Percentiles rank a stretch among this genome's conserved stretches.
phyloP scores from a whole-genome alignment of 768 basidiomycete genomes.

The Omphalotus guepiniiformis region DNA sequence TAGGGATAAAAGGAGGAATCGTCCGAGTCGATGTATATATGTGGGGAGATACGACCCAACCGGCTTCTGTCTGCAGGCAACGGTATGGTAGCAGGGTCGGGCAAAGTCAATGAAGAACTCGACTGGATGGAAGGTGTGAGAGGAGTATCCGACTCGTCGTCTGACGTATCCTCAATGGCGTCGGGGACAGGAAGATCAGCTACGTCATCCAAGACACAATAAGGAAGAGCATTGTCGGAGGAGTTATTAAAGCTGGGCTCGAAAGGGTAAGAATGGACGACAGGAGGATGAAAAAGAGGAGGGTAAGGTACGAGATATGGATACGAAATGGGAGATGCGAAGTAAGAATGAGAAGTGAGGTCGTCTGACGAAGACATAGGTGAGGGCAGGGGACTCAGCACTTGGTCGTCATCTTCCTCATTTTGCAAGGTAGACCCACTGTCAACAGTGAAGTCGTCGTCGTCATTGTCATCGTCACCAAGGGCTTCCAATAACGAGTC shows the following conservation, averaged over 20 bases:
- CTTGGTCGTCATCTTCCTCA: conserved; percentile 63
- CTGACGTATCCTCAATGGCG: conserved; percentile 79
- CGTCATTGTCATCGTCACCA: conserved; percentile 67
- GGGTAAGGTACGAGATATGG: conserved; percentile 67
- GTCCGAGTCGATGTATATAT: conserved; percentile 60
- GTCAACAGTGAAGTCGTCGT: conserved; percentile 48
- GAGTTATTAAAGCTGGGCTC: conserved; percentile 38
- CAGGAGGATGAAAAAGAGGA: conserved; percentile 53
- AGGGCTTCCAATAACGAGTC: conserved; percentile 76
- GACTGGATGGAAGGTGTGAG: conserved; percentile 62
- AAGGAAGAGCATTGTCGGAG: conserved; percentile 58
- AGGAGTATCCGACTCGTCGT: conserved; percentile 76
- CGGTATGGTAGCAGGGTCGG: conserved; percentile 47
- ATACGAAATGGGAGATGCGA: conserved; percentile 41
- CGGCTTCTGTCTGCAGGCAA: conserved; percentile 48
- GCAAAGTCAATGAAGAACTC: conserved; percentile 47
- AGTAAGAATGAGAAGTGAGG: conserved; percentile 50
- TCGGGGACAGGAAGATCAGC: conserved; percentile 73
- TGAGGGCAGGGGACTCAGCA: conserved; percentile 59
- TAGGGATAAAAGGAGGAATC: conserved; percentile 60
- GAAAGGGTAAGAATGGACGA: conserved; percentile 43
- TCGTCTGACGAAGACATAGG: conserved; percentile 80
- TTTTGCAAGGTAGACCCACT: conserved; percentile 41
- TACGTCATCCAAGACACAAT: conserved; percentile 51
- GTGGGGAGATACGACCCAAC: conserved; percentile 39